Evolutionary conservation across 441 rosid genomes (phyloP).

Genomic region (Breynia disticha): DNA sequence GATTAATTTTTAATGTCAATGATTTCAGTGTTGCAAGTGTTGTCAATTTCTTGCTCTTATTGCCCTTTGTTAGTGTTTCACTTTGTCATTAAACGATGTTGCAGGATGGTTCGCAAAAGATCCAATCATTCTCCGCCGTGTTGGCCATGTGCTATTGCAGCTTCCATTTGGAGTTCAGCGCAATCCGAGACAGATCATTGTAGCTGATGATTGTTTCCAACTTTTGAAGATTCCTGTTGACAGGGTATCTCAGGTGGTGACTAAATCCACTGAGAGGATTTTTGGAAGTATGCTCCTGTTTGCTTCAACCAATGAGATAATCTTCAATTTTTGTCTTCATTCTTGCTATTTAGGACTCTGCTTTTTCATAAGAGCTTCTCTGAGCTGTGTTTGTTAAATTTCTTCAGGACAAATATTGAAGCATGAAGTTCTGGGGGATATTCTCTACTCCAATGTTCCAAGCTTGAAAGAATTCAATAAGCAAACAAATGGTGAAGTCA

Average conservation of each 20-base stretch:
- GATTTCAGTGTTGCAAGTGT: background rate
- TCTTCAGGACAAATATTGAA: constrained; percentile 70
- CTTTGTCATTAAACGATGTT: constrained; percentile 14
- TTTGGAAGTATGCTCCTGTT: constrained; percentile 67
- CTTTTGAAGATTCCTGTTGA: constrained; percentile 60
- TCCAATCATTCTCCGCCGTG: constrained; percentile 69
- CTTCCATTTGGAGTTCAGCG: constrained; percentile 76
- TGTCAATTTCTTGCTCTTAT: background rate
- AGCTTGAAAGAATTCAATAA: constrained; percentile 63
- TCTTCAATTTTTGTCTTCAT: constrained; percentile 3
- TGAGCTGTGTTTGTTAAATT: constrained; percentile 16
- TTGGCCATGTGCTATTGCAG: constrained; percentile 84
- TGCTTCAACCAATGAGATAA: background rate
- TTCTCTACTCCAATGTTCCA: constrained; percentile 61
- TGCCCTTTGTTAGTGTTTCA: background rate
- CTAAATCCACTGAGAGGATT: constrained; percentile 70
- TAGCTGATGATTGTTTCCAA: constrained; percentile 90
- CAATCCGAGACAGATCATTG: constrained; percentile 73
- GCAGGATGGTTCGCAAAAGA: constrained; percentile 94
- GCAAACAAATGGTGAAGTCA: constrained; percentile 37
- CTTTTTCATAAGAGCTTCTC: constrained; percentile 6
- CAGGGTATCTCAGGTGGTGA: constrained; percentile 58
- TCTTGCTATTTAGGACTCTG: background rate
- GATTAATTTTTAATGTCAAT: background rate
- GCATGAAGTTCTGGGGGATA: constrained; percentile 60